Percentiles rank a stretch among this genome's conserved stretches.
Evolutionary conservation across 805 yeast genomes (phyloP).

Genomic region (Maudiozyma pseudohumilis): DNA sequence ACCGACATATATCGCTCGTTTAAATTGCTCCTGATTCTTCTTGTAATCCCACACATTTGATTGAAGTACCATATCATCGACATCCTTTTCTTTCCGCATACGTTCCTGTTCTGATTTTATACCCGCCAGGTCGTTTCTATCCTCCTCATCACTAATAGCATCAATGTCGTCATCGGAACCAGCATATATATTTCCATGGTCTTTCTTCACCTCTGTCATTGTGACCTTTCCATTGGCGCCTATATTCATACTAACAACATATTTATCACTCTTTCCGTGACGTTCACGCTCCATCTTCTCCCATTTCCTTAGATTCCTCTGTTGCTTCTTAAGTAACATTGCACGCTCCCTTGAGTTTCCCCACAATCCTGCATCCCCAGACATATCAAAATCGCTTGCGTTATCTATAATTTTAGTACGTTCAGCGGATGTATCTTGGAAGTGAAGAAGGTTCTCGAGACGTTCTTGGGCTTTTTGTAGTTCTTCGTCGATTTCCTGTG

Average conservation of each 20-base stretch:
- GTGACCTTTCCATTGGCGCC: constrained; percentile 67
- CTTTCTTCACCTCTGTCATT: constrained; percentile 39
- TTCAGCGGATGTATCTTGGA: constrained; percentile 80
- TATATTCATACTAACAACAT: constrained; percentile 67
- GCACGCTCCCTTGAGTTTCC: constrained; percentile 79
- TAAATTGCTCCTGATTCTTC: constrained; percentile 45
- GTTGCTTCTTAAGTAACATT: constrained; percentile 76
- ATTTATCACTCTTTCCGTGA: constrained; percentile 58
- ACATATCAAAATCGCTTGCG: constrained; percentile 64
- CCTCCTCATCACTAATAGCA: constrained; percentile 32
- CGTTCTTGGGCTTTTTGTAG: constrained; percentile 61
- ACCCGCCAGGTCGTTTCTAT: constrained; percentile 23
- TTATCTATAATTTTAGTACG: constrained; percentile 88
- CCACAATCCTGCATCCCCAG: constrained; percentile 61
- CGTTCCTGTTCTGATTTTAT: constrained; percentile 21
- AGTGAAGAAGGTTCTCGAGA: constrained; percentile 62
- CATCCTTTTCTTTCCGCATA: constrained; percentile 12
- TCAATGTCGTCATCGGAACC: constrained; percentile 25
- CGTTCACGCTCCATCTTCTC: constrained; percentile 50
- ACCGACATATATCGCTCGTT: constrained; percentile 38
- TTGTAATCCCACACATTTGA: constrained; percentile 51
- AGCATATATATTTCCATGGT: constrained; percentile 16
- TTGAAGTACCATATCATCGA: constrained; percentile 19
- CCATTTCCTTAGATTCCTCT: constrained; percentile 54
- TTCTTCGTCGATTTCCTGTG: constrained; percentile 44